These are phyloP conservation scores for Alternaria sp. DNA, from an alignment of 2,329 filamentous ascomycete genomes.

Conservation along the genomic window DNA sequence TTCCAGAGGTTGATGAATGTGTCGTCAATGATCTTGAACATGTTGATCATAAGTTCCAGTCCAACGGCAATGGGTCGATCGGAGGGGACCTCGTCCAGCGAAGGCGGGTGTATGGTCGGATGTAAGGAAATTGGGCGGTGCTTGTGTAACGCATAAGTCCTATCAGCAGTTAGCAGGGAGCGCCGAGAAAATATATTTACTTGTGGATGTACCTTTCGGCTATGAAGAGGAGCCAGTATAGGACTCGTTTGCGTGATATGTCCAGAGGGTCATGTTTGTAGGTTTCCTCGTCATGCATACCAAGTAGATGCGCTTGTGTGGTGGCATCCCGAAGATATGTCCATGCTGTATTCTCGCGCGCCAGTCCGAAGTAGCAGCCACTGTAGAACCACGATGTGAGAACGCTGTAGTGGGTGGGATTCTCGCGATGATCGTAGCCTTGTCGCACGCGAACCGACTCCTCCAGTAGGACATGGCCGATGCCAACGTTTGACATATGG, in stretches of 20 bases:
- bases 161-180: slow-evolving; percentile 40
- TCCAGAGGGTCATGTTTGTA: slow-evolving; percentile 63
- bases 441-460: slow-evolving; percentile 66
- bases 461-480: slow-evolving; percentile 66
- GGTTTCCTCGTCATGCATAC: slow-evolving; percentile 66
- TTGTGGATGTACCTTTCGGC: slow-evolving; percentile 61
- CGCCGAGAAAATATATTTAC: background rate
- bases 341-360: slow-evolving; percentile 69
- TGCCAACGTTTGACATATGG: slow-evolving; percentile 53
- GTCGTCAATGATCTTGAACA: slow-evolving; percentile 70
- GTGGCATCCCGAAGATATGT: slow-evolving; percentile 69
- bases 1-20: slow-evolving; percentile 72
- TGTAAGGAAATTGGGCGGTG: slow-evolving; percentile 70
- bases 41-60: slow-evolving; percentile 67
- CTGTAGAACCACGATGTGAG: slow-evolving; percentile 70
- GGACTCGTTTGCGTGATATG: slow-evolving; percentile 62
- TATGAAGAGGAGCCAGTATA: slow-evolving; percentile 71
- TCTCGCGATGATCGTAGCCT: slow-evolving; percentile 66
- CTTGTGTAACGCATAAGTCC: slow-evolving; percentile 69
- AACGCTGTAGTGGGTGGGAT: slow-evolving; percentile 63
- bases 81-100: slow-evolving; percentile 59
- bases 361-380: slow-evolving; percentile 68
- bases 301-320: slow-evolving; percentile 66
- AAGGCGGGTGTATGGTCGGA: slow-evolving; percentile 65
- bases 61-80: slow-evolving; percentile 65